Evolutionary conservation across 1,139 yeast species (phyloP), one percentile per base, ranked within the genome.

Genomic region (Yamadazyma mexicana): DNA sequence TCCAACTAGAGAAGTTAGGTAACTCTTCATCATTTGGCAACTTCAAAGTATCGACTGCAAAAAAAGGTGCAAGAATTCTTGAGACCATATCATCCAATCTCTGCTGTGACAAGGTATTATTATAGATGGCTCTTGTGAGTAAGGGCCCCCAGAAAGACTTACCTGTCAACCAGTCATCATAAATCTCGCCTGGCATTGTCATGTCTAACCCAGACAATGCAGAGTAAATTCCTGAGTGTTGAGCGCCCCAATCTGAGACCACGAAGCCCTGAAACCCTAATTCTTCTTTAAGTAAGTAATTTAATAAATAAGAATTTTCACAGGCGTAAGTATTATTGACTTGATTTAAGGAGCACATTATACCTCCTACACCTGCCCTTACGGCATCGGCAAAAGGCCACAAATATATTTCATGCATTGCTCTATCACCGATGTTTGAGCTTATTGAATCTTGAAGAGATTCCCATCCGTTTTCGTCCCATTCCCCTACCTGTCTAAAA

Each of bases 331-430:
- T 68, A 47, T 77, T 76, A 58, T 81, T 81, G 35, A 81, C 73
- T 48, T 68, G 65, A 47, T 81, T 80, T 53, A 78, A 80, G 0
- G 84, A 69, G 50, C 86, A 80, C 82, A 81, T 79, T 11, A 81
- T 64, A 18, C 81, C 69, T 1, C 81, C 84, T 23, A 66, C 81
- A 11, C 84, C 84, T 8, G 85, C 81, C 42, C 73, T 69, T 27
- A 81, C 66, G 34, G 76, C 74, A 52, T 81, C 83, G 17, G 83
- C 83, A 63, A 79, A 81, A 5, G 87, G 87, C 84, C 85, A 79
- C 39, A 79, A 58, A 53, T 75, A 81, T 2, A 79, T 55, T 51
- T 81, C 87, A 52, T 79, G 86, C 75, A 81, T 68, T 1, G 81
- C 75, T 29, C 83, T 59, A 54, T 81, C 87, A 37, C 79, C 83